phyloP scores from a whole-genome alignment of 495 filamentous ascomycete species.

The Saxophila tyrrhenica region DNA sequence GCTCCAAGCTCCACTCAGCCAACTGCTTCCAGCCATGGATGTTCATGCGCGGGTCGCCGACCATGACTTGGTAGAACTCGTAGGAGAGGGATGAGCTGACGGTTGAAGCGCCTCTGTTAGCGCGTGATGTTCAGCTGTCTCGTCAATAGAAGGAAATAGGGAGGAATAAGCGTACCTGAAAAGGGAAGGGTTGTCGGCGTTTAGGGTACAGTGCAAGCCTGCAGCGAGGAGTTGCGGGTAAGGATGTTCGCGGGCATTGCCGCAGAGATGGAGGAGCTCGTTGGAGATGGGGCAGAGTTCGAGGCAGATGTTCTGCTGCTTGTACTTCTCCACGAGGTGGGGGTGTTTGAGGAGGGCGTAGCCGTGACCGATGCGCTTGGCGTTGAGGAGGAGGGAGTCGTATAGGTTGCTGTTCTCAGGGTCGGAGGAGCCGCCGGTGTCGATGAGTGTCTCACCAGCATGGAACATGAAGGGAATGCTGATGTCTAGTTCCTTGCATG shows the following conservation, averaged over 20 bases:
- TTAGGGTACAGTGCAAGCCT: slow-evolving; percentile 30
- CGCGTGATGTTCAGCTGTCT: not conserved
- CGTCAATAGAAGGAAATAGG: not conserved
- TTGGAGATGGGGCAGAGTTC: slow-evolving; percentile 33
- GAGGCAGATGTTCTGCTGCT: slow-evolving; percentile 27
- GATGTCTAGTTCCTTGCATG: slow-evolving; percentile 23
- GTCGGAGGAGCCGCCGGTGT: slow-evolving; percentile 29
- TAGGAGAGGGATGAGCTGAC: slow-evolving; percentile 28
- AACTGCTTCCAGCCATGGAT: slow-evolving; percentile 33
- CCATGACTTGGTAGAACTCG: slow-evolving; percentile 35
- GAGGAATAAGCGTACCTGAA: slow-evolving; percentile 23
- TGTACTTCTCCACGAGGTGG: slow-evolving; percentile 27
- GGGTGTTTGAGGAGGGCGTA: slow-evolving; percentile 31
- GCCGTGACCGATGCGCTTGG: slow-evolving; percentile 31
- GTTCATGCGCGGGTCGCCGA: slow-evolving; percentile 27
- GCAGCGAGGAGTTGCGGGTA: slow-evolving; percentile 29
- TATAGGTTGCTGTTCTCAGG: slow-evolving; percentile 32
- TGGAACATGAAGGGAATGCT: slow-evolving; percentile 33
- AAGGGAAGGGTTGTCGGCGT: slow-evolving; percentile 32
- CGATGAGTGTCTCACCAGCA: slow-evolving; percentile 31
- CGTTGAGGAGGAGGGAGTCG: slow-evolving; percentile 25
- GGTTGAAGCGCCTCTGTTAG: slow-evolving; percentile 12
- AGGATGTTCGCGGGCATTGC: slow-evolving; percentile 31
- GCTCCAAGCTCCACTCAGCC: slow-evolving; percentile 28
- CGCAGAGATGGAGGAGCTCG: slow-evolving; percentile 32